A percentile compares a stretch with the other conserved stretches of the same genome.
Conservation (phyloP, 495 filamentous ascomycete species). For the Podospora pseudopauciseta region DNA sequence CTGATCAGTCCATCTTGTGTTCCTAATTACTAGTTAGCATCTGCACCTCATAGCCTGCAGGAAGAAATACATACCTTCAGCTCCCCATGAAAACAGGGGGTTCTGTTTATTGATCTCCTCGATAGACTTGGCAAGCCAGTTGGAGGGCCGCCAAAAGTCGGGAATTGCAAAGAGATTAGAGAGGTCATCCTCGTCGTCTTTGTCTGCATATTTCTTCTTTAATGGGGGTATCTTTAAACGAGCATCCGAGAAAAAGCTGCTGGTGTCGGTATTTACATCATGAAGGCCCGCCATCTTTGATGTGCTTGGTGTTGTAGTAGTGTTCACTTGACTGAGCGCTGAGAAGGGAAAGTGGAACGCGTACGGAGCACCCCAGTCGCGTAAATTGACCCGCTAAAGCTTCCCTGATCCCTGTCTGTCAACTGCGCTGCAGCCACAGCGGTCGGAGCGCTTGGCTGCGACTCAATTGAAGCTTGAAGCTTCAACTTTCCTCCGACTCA, state of each 20-base stretch:
- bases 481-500: background rate
- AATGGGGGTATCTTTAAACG: background rate
- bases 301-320: background rate
- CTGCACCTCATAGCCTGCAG: background rate
- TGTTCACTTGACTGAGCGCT: background rate
- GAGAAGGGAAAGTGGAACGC: background rate
- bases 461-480: background rate
- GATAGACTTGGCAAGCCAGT: conserved; percentile 28
- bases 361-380: background rate
- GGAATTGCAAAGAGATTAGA: conserved; percentile 69
- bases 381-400: background rate
- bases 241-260: background rate
- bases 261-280: background rate
- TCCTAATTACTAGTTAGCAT: background rate
- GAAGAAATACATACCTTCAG: conserved; percentile 16
- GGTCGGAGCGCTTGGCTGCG: too few relatives aligned
- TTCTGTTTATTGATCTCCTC: conserved; percentile 15
- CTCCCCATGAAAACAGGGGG: conserved; percentile 31
- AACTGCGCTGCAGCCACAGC: background rate
- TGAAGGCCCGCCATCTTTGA: background rate
- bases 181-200: conserved; percentile 47
- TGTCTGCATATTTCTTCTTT: conserved; percentile 15
- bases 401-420: background rate
- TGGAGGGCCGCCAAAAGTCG: conserved; percentile 56
- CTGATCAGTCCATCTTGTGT: background rate